phyloP scores from a whole-genome alignment of 2,329 filamentous ascomycete genomes.

The Tympanopsis confertula region DNA sequence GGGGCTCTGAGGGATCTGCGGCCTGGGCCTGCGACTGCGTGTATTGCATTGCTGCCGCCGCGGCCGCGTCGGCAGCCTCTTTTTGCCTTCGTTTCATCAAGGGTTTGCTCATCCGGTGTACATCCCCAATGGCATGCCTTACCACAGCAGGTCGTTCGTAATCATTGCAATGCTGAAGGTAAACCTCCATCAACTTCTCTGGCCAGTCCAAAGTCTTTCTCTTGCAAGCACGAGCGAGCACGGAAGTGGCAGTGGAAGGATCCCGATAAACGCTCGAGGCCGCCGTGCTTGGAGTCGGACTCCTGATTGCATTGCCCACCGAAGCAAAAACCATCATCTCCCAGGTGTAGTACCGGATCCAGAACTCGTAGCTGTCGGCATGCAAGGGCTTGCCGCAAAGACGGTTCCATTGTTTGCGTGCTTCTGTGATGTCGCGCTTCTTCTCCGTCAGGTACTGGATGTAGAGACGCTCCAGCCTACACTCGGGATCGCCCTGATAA shows the following conservation, averaged over 20 bases:
- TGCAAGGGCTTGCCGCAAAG: slow-evolving; percentile 52
- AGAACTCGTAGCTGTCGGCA: slow-evolving; percentile 79
- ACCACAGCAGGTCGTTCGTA: slow-evolving; percentile 72
- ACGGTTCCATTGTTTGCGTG: slow-evolving; percentile 66
- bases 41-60: slow-evolving; percentile 29
- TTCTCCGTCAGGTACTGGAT: slow-evolving; percentile 85
- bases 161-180: slow-evolving; percentile 73
- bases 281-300: slow-evolving; percentile 34
- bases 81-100: slow-evolving; percentile 52
- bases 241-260: slow-evolving; percentile 64
- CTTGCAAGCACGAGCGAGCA: slow-evolving; percentile 60
- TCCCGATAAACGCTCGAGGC: slow-evolving; percentile 37
- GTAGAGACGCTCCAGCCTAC: slow-evolving; percentile 79
- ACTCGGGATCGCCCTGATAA: slow-evolving; percentile 78
- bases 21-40: slow-evolving; percentile 11
- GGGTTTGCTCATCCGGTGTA: slow-evolving; percentile 55
- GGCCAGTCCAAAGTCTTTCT: slow-evolving; percentile 61
- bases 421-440: slow-evolving; percentile 64
- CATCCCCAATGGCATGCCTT: slow-evolving; percentile 61
- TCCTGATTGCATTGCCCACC: slow-evolving; percentile 35
- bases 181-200: slow-evolving; percentile 64
- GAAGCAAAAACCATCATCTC: slow-evolving; percentile 59
- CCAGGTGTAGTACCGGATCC: slow-evolving; percentile 85
- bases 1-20: slow-evolving; percentile 13
- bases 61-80: slow-evolving; percentile 50